phyloP scores from a whole-genome alignment of 768 basidiomycete genomes.

The Sporobolomyces phaffii region DNA sequence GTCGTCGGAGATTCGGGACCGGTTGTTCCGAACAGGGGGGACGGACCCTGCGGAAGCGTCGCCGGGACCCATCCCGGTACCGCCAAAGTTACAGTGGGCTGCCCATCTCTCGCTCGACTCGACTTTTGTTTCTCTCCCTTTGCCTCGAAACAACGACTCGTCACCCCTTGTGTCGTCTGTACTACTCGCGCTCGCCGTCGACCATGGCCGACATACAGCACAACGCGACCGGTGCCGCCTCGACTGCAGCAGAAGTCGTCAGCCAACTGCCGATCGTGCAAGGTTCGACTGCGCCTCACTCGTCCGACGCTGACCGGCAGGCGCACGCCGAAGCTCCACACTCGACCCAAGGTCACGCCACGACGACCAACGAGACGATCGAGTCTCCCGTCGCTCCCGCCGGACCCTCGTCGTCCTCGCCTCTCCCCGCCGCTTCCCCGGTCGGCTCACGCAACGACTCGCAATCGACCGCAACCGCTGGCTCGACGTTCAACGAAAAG shows the following conservation, averaged over 20 bases:
- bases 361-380: conserved; percentile 1
- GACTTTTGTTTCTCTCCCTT: background rate
- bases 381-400: background rate
- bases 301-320: background rate
- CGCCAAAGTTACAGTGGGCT: too few relatives aligned
- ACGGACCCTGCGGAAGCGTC: too few relatives aligned
- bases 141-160: too few relatives aligned
- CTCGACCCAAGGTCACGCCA: background rate
- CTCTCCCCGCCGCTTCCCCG: background rate
- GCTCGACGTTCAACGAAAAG: conserved; percentile 1
- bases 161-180: too few relatives aligned
- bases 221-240: background rate
- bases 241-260: background rate
- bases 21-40: too few relatives aligned
- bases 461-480: background rate
- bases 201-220: conserved; percentile 12
- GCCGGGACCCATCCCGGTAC: too few relatives aligned
- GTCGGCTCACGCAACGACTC: background rate
- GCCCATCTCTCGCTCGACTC: too few relatives aligned
- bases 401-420: background rate
- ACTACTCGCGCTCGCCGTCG: background rate
- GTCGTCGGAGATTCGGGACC: too few relatives aligned
- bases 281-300: background rate
- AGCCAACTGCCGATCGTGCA: background rate
- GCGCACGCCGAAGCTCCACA: background rate